A percentile compares a stretch with the other conserved stretches of the same genome.
These are phyloP conservation scores for Mariannaea sp. DNA, from an alignment of 2,329 filamentous ascomycete genomes.

Conservation along the genomic window DNA sequence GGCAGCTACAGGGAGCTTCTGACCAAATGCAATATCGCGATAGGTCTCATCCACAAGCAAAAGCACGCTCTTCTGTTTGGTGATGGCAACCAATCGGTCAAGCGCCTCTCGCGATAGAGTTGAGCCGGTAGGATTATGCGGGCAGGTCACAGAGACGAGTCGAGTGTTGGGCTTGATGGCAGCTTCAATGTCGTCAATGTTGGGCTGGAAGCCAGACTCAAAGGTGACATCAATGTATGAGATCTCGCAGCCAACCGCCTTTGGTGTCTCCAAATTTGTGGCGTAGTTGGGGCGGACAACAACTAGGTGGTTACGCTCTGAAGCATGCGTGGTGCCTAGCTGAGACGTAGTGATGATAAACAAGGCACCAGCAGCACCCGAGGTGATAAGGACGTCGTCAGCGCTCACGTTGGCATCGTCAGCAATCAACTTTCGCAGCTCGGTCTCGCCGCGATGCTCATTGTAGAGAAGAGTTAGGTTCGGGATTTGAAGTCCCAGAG, in stretches of 20 bases:
- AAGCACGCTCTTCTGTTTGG: slow-evolving; percentile 15
- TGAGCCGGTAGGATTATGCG: slow-evolving; percentile 32
- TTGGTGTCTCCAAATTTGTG: slow-evolving; percentile 31
- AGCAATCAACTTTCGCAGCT: slow-evolving; percentile 24
- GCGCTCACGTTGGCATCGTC: slow-evolving; percentile 12
- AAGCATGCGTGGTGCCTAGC: slow-evolving; percentile 4
- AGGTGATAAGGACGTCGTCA: slow-evolving; percentile 31
- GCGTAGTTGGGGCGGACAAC: slow-evolving; percentile 35
- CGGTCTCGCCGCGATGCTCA: slow-evolving; percentile 26
- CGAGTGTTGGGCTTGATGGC: slow-evolving; percentile 27
- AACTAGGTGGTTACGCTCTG: slow-evolving; percentile 23
- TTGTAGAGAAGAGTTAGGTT: slow-evolving; percentile 29
- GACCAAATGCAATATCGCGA: slow-evolving; percentile 22
- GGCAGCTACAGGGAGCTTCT: slow-evolving; percentile 20
- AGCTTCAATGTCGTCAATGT: slow-evolving; percentile 17
- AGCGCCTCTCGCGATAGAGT: slow-evolving; percentile 8
- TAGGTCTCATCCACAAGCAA: slow-evolving; percentile 36
- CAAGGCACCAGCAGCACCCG: slow-evolving; percentile 28
- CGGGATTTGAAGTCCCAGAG: slow-evolving; percentile 25
- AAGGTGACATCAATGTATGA: slow-evolving; percentile 30
- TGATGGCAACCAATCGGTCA: slow-evolving; percentile 17
- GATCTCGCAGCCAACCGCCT: slow-evolving; percentile 32
- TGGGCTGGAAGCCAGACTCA: slow-evolving; percentile 22
- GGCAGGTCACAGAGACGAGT: slow-evolving; percentile 30
- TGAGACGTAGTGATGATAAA: slow-evolving; percentile 31